Conservation (phyloP, 257 asterid species). For the Phtheirospermum japonicum region DNA sequence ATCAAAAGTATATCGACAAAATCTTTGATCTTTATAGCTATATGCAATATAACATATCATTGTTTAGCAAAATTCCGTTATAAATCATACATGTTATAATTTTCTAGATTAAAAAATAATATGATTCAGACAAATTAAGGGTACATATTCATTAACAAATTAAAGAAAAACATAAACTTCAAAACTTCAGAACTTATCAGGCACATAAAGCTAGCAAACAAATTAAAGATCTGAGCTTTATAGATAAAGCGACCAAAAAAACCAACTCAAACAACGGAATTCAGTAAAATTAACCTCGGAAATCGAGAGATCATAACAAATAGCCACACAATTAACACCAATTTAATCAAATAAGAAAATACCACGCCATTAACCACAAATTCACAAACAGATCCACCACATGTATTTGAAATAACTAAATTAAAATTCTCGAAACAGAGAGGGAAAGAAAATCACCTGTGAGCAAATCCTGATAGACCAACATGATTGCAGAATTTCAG, state of each 20-base stretch:
- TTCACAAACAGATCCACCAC: not conserved
- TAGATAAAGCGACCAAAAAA: not conserved
- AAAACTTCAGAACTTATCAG: not conserved
- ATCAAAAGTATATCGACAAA: too few relatives aligned
- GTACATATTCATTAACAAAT: not conserved
- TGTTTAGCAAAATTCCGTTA: too few relatives aligned
- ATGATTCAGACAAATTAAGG: too few relatives aligned
- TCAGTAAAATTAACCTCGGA: not conserved
- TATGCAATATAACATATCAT: too few relatives aligned
- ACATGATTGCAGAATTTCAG: conserved; percentile 32
- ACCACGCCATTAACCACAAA: not conserved
- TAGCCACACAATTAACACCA: not conserved
- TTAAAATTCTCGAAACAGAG: not conserved
- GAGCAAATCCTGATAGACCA: conserved; percentile 72
- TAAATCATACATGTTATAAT: too few relatives aligned
- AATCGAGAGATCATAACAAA: not conserved
- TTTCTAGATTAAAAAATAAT: too few relatives aligned
- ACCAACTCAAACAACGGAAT: not conserved
- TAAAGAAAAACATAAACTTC: not conserved
- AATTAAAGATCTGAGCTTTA: not conserved
- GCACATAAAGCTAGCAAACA: not conserved
- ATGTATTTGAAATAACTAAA: not conserved
- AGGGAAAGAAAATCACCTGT: conserved; percentile 37
- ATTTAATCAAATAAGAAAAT: too few relatives aligned
- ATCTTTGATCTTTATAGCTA: too few relatives aligned